These are phyloP conservation scores for Aquilaria yunnanensis DNA, from an alignment of 345 rosid genomes.

Conservation along the genomic window DNA sequence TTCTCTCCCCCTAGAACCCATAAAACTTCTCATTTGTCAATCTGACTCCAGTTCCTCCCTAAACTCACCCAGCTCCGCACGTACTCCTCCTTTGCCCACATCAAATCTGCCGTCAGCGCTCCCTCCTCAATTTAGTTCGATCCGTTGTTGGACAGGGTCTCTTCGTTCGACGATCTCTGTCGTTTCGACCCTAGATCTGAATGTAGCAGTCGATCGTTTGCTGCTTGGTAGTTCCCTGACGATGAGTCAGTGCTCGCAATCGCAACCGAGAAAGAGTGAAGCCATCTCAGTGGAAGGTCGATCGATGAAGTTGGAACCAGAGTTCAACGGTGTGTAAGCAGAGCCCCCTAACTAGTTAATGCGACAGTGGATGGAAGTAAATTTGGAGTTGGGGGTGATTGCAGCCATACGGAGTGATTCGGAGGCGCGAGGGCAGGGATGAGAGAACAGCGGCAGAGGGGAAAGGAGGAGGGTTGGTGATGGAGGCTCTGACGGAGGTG, in stretches of 20 bases:
- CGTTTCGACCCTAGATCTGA: slow-evolving; percentile 48
- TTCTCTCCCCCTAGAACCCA: too few species aligned
- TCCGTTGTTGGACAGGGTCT: slow-evolving; percentile 63
- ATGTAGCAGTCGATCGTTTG: slow-evolving; percentile 85
- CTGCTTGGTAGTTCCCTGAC: slow-evolving; percentile 79
- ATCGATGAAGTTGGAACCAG: slow-evolving; percentile 85
- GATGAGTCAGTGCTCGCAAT: slow-evolving; percentile 93
- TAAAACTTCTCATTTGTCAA: too few species aligned
- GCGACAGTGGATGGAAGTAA: slow-evolving; percentile 52
- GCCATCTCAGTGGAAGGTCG: slow-evolving; percentile 96
- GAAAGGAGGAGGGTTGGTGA: slow-evolving; percentile 31
- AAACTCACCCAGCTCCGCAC: slow-evolving; percentile 52
- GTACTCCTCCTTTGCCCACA: slow-evolving; percentile 31
- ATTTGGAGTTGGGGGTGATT: slow-evolving; percentile 24
- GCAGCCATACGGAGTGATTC: slow-evolving; percentile 14
- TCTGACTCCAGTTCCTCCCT: slow-evolving; percentile 23
- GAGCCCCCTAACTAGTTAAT: slow-evolving; percentile 69
- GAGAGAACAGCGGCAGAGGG: slow-evolving; percentile 39
- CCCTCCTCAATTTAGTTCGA: slow-evolving; percentile 57
- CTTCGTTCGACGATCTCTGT: slow-evolving; percentile 25
- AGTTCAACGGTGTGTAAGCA: slow-evolving; percentile 78
- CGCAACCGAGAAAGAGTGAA: slow-evolving; percentile 90
- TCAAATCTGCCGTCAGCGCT: slow-evolving; percentile 29
- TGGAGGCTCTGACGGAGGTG: slow-evolving; percentile 2
- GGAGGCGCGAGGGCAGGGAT: slow-evolving; percentile 25